Evolutionary conservation across 345 rosid genomes (phyloP), one percentile per base, ranked within the genome.

Genomic region (Acer negundo): DNA sequence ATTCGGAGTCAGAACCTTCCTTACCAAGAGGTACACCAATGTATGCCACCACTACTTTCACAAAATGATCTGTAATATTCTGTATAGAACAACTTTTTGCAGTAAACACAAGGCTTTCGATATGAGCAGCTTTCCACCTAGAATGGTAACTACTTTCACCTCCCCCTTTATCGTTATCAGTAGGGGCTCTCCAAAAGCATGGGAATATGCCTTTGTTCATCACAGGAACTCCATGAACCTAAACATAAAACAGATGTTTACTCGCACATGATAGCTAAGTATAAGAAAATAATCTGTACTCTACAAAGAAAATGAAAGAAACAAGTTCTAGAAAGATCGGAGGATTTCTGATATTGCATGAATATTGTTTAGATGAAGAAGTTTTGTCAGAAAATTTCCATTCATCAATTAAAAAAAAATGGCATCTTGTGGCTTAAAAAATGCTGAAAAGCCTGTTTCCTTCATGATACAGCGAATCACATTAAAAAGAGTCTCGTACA

Each of bases 81-180:
- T 78, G 78, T 31, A 92, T 74, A 22, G 97, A 87, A 84, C 90
- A 96, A 83, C 90, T 89, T 84, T 89, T 85, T 19, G 87, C 84
- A 62, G 77, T 79, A 80, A 94, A 89, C 58, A 73, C 75, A 69
- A 92, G 80, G 73, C 77, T 80, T 67, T 90, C 91, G 6, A 94
- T 70, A 24, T 72, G 67, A 53, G 97, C 94, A 75, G 92, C 90
- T 88, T 87, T 87, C 99, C 99, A 96, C 81, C 75, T 84, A n/a
- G 97, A 90, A 84, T 84, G 80, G 77, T 96, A 92, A 83, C 99
- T 94, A 62, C 78, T 59, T 65, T 79, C 84, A 8, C 74, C 97
- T 80, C 99, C 98, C 72, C 99, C 99, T 80, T 92, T 94, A 85
- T 96, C 99, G 75, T 96, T 96, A 81, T 96, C 98, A 15, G 93